Evolutionary conservation across 176 grass and related monocot species (phyloP), one percentile per base, ranked within the genome.

Genomic region (Eleusine indica): DNA sequence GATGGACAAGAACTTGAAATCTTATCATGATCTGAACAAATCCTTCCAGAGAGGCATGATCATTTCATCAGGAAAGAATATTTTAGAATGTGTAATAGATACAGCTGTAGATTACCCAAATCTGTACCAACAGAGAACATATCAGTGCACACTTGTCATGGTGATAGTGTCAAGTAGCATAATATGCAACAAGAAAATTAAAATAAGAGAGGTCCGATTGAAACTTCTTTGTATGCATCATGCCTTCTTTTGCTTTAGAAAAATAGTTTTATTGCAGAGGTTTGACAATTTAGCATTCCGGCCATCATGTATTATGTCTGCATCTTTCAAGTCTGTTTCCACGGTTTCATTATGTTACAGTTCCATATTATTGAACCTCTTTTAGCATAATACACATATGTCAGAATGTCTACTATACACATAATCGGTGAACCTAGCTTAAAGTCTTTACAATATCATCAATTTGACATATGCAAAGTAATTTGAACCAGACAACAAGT

Each of bases 11-110:
- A 46, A 58, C 19, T 40, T 57, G 47, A 54, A 54, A 86, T 90
- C 68, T 86, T 74, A 58, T 40, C 73, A 61, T 68, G 83, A 82
- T 73, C 68, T 83, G 30, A 65, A 57, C 39, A 66, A 58, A 82
- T 86, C 48, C 25, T 77, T 73, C 30, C 39, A 68, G 44, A 61
- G 5, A 73, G 12, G 78, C n/a, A 12, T 54, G 32, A 69, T 37
- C 19, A 77, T 77, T 66, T 77, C 71, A 67, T 82, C 9, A 52
- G 14, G 16, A 18, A 54, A 54, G 21, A 66, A 86, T 77, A 40
- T 49, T 41, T 5, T 32, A 30, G 28, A 77, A 3, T 49, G 60
- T 29, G 30, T 49, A 78, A 60, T 21, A 73, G 40, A 86, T 74
- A 74, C 58, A 46, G 37, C 48, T 25, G 15, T 78, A 22, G 84